A percentile compares a stretch with the other conserved stretches of the same genome.
phyloP scores from a whole-genome alignment of 306 rosid genomes.

The Cicer judaicum region DNA sequence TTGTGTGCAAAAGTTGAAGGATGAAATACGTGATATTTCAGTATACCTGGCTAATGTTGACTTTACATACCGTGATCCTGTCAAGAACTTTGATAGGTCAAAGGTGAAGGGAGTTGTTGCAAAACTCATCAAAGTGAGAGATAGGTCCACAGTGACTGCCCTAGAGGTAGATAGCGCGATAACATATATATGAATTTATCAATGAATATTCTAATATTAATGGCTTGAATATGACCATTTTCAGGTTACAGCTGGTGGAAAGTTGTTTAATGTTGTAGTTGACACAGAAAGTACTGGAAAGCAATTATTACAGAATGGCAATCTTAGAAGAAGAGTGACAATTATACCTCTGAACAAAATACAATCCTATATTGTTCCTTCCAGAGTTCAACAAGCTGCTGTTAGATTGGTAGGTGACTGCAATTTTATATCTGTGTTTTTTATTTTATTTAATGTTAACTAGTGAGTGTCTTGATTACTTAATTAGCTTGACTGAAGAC shows the following conservation, averaged over 20 bases:
- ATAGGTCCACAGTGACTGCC: slow-evolving; percentile 83
- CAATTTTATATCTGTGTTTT: slow-evolving; percentile 17
- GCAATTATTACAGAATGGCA: slow-evolving; percentile 84
- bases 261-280: slow-evolving; percentile 89
- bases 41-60: slow-evolving; percentile 77
- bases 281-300: slow-evolving; percentile 92
- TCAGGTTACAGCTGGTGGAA: slow-evolving; percentile 97
- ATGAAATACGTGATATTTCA: slow-evolving; percentile 80
- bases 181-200: slow-evolving; percentile 21
- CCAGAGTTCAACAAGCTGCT: slow-evolving; percentile 72
- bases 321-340: slow-evolving; percentile 91
- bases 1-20: slow-evolving; percentile 76
- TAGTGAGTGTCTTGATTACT: slow-evolving; percentile 14
- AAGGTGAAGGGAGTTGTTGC: slow-evolving; percentile 97
- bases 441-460: neutral
- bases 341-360: slow-evolving; percentile 95
- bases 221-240: slow-evolving; percentile 33
- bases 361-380: slow-evolving; percentile 60
- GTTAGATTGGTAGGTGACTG: slow-evolving; percentile 66
- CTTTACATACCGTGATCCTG: slow-evolving; percentile 79
- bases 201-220: slow-evolving; percentile 28
- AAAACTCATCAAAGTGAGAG: slow-evolving; percentile 88
- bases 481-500: slow-evolving; percentile 24
- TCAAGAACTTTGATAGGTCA: slow-evolving; percentile 84
- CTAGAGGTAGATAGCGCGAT: slow-evolving; percentile 68